phyloP scores from a whole-genome alignment of 495 filamentous ascomycete genomes.

The Xylaria palmicola region DNA sequence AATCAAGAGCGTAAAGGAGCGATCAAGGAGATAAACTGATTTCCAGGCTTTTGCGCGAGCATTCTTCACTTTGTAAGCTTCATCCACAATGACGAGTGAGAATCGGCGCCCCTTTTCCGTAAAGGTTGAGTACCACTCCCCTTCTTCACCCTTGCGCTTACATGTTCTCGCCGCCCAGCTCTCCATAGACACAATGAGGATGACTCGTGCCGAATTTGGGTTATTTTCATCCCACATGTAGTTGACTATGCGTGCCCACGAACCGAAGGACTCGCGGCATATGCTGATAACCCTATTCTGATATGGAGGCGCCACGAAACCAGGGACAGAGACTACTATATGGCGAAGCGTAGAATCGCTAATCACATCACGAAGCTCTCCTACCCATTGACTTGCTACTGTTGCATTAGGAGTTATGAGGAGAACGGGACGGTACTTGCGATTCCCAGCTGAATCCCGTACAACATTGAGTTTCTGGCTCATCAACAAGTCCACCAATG shows the following conservation, averaged over 20 bases:
- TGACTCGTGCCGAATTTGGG: background rate
- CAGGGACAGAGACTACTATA: conserved; percentile 21
- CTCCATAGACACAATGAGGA: conserved; percentile 26
- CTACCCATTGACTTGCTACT: conserved; percentile 26
- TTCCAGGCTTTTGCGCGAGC: conserved; percentile 16
- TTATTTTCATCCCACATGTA: conserved; percentile 26
- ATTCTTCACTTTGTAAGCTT: conserved; percentile 28
- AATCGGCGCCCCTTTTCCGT: conserved; percentile 16
- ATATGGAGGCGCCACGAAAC: background rate
- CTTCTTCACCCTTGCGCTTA: background rate
- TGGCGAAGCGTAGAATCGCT: background rate
- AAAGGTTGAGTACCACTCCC: conserved; percentile 21
- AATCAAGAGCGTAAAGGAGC: conserved; percentile 26
- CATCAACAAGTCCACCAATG: conserved; percentile 20
- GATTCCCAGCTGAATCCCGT: background rate
- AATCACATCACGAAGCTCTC: conserved; percentile 20
- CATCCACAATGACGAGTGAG: conserved; percentile 29
- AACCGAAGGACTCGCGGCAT: background rate
- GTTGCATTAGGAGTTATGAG: conserved; percentile 22
- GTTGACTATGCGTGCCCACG: conserved; percentile 11
- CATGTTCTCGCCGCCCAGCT: conserved; percentile 26
- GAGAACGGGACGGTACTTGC: conserved; percentile 20
- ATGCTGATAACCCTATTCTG: conserved; percentile 3
- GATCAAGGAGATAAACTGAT: conserved; percentile 22
- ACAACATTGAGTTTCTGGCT: conserved; percentile 19